Evolutionary conservation across 495 filamentous ascomycete species (phyloP).

Genomic region (Zalerion maritima): DNA sequence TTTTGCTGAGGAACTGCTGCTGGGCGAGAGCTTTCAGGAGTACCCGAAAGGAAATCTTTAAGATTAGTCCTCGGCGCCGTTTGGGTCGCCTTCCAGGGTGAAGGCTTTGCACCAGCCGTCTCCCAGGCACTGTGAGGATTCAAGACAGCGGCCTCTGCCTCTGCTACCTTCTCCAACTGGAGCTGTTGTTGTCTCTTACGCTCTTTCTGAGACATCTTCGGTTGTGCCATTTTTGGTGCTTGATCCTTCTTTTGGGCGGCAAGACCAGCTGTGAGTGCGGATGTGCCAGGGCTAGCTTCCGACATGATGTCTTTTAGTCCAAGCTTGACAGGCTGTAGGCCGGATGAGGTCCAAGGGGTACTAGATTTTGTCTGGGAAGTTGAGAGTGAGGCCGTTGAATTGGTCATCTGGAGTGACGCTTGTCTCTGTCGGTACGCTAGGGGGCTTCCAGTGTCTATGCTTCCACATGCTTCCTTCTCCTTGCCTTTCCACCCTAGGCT

Average conservation of each 20-base stretch:
- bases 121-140: conserved; percentile 24
- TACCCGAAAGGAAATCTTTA: conserved; percentile 16
- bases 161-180: conserved; percentile 40
- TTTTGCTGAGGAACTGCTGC: conserved; percentile 30
- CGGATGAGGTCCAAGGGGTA: conserved; percentile 47
- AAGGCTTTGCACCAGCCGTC: conserved; percentile 21
- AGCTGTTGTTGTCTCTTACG: conserved; percentile 69
- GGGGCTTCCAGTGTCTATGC: too few relatives aligned
- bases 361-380: conserved; percentile 15
- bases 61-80: conserved; percentile 16
- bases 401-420: not conserved
- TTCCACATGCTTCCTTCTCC: too few relatives aligned
- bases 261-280: conserved; percentile 60
- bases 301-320: conserved; percentile 76
- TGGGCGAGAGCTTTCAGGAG: conserved; percentile 27
- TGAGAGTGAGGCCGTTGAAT: not conserved
- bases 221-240: conserved; percentile 16
- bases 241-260: conserved; percentile 34
- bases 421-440: too few relatives aligned
- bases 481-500: too few relatives aligned
- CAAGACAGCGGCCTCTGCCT: conserved; percentile 29
- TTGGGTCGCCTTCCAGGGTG: conserved; percentile 58
- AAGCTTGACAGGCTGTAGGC: conserved; percentile 45
- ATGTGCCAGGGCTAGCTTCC: conserved; percentile 50
- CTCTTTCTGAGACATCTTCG: conserved; percentile 76